Conservation (phyloP, 306 rosid genomes). For the Astragalus glycyphyllos region DNA sequence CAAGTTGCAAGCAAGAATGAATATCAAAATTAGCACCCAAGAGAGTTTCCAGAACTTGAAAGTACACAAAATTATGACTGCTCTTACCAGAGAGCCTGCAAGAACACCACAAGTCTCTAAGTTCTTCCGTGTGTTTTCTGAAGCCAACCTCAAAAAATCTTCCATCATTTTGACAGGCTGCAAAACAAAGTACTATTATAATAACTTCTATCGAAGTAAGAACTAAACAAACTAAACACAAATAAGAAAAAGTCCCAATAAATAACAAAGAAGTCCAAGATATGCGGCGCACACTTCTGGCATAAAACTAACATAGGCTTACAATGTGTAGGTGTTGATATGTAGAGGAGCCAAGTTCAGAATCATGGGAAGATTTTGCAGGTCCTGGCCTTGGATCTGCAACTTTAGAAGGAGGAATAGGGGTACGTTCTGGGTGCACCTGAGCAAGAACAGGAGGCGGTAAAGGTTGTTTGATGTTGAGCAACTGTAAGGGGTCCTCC, state of each 20-base stretch:
- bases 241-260: slow-evolving; percentile 33
- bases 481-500: slow-evolving; percentile 67
- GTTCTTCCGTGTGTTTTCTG: slow-evolving; percentile 76
- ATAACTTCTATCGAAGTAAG: slow-evolving; percentile 29
- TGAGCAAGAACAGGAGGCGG: slow-evolving; percentile 96
- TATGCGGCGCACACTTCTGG: slow-evolving; percentile 8
- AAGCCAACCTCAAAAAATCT: slow-evolving; percentile 89
- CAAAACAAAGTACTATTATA: slow-evolving; percentile 37
- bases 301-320: slow-evolving; percentile 48
- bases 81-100: slow-evolving; percentile 93
- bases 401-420: slow-evolving; percentile 89
- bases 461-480: slow-evolving; percentile 77
- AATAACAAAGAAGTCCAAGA: slow-evolving; percentile 38
- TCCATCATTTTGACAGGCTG: slow-evolving; percentile 97
- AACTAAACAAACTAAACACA: slow-evolving; percentile 33
- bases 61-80: slow-evolving; percentile 32
- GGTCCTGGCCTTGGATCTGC: slow-evolving; percentile 99
- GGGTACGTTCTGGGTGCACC: slow-evolving; percentile 59
- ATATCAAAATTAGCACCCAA: slow-evolving; percentile 39
- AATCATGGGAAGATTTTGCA: slow-evolving; percentile 68
- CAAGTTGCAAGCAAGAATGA: slow-evolving; percentile 45
- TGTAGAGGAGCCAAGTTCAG: slow-evolving; percentile 55
- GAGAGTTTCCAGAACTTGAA: slow-evolving; percentile 33
- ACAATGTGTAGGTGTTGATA: slow-evolving; percentile 89
- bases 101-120: slow-evolving; percentile 96